phyloP scores from a whole-genome alignment of 331 rosid genomes.

The Erythrophleum ivorense region DNA sequence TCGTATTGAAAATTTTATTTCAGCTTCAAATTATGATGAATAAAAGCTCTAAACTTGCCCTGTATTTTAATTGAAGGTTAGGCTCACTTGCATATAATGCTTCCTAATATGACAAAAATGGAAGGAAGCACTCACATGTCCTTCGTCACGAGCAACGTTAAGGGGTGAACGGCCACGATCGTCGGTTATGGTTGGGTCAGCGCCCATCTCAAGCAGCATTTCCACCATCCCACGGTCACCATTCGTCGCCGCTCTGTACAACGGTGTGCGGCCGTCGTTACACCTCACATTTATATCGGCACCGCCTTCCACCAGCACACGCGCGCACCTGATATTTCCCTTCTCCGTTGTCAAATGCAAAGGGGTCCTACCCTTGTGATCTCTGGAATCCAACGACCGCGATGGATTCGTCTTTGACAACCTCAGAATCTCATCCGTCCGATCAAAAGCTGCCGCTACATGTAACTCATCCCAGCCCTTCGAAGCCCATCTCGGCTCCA shows the following conservation, averaged over 20 bases:
- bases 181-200: conserved; percentile 36
- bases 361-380: conserved; percentile 44
- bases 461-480: conserved; percentile 45
- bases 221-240: conserved; percentile 50
- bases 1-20: too few species aligned
- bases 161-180: conserved; percentile 35
- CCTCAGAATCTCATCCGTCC: conserved; percentile 28
- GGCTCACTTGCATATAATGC: not conserved
- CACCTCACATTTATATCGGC: conserved; percentile 39
- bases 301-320: conserved; percentile 39
- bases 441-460: conserved; percentile 58
- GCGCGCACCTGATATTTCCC: conserved; percentile 37
- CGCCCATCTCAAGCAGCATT: conserved; percentile 41
- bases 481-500: conserved; percentile 26
- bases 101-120: conserved; percentile 1
- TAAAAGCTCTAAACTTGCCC: too few species aligned
- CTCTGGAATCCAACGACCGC: conserved; percentile 39
- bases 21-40: too few species aligned
- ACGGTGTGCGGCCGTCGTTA: conserved; percentile 43
- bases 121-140: conserved; percentile 54
- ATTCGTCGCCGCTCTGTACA: conserved; percentile 38
- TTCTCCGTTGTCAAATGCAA: conserved; percentile 48
- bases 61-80: not conserved
- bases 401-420: conserved; percentile 26
- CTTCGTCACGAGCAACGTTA: conserved; percentile 46